Percentiles rank a stretch among this genome's conserved stretches.
Conservation (phyloP, 2,329 filamentous ascomycete species). For the Claviceps purpurea region DNA sequence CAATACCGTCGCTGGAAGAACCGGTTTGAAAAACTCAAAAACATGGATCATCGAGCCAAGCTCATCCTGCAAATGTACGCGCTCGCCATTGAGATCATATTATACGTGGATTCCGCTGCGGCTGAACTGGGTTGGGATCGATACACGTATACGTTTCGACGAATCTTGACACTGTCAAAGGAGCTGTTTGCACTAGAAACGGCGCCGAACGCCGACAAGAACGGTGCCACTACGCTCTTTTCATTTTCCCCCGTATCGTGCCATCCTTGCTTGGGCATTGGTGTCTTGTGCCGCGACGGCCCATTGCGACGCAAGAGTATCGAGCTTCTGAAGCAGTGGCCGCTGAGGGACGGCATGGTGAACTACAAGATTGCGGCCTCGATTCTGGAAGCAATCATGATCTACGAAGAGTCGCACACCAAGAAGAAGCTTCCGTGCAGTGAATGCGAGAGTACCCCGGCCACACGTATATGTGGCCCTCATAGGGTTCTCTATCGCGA, state of each 20-base stretch:
- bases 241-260: slow-evolving; percentile 1
- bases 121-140: slow-evolving; percentile 2
- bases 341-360: slow-evolving; percentile 3
- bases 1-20: slow-evolving; percentile 4
- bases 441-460: background rate
- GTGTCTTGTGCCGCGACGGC: slow-evolving; percentile 1
- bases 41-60: background rate
- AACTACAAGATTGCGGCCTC: slow-evolving; percentile 3
- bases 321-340: slow-evolving; percentile 1
- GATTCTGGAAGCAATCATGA: background rate
- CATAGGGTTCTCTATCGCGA: slow-evolving; percentile 3
- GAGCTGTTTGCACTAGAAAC: slow-evolving; percentile 1
- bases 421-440: background rate
- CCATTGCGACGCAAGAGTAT: background rate
- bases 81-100: background rate
- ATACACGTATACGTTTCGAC: slow-evolving; percentile 2
- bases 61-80: slow-evolving; percentile 3
- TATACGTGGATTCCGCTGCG: background rate
- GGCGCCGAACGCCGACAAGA: background rate
- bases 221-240: background rate
- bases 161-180: background rate
- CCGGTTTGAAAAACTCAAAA: slow-evolving; percentile 3
- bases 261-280: slow-evolving; percentile 1
- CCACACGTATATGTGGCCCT: background rate
- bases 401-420: background rate